Percentiles rank a stretch among this genome's conserved stretches.
phyloP scores from a whole-genome alignment of 139 green algal species.

The Chlamydomonas eustigma region DNA sequence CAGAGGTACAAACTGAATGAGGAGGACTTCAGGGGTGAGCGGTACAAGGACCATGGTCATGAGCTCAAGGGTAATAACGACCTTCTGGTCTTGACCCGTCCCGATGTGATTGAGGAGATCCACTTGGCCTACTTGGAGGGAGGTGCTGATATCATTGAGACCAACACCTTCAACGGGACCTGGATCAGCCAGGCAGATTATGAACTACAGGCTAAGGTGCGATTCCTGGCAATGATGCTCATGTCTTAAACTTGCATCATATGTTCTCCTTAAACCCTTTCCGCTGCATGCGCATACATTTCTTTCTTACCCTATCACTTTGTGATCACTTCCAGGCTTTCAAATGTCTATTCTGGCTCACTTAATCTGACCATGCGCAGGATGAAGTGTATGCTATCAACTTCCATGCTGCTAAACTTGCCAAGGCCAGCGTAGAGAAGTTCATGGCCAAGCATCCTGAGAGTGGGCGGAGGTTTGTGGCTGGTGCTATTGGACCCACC shows the following conservation, averaged over 20 bases:
- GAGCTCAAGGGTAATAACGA: constrained; percentile 99
- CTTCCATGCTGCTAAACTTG: constrained; percentile 75
- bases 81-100: constrained; percentile 88
- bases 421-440: constrained; percentile 64
- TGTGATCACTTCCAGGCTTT: too few relatives aligned
- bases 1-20: constrained; percentile 85
- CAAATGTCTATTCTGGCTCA: too few relatives aligned
- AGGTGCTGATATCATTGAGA: constrained; percentile 97
- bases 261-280: background rate
- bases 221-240: too few relatives aligned
- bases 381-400: constrained; percentile 92
- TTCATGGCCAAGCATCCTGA: constrained; percentile 78
- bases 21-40: constrained; percentile 84
- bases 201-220: constrained; percentile 69
- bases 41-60: constrained; percentile 65
- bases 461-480: constrained; percentile 81
- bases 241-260: background rate
- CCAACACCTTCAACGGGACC: constrained; percentile 98
- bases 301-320: background rate
- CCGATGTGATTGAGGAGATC: constrained; percentile 92
- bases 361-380: too few relatives aligned
- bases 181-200: constrained; percentile 93
- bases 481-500: constrained; percentile 92
- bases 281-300: background rate
- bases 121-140: constrained; percentile 86